Conservation (phyloP, 768 basidiomycete species). For the Trametes meyenii region DNA sequence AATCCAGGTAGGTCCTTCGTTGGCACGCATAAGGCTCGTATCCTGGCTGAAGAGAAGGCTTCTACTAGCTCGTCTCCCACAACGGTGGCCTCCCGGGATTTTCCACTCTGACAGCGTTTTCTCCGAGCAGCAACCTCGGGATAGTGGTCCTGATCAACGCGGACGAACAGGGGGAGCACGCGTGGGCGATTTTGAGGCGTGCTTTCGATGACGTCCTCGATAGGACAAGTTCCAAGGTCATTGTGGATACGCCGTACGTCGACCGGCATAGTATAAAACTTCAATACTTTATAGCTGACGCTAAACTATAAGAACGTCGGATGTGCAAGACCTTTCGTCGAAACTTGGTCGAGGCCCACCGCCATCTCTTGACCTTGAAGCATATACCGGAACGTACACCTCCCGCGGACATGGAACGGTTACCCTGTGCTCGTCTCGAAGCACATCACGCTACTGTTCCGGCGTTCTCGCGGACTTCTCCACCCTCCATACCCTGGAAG, state of each 20-base stretch:
- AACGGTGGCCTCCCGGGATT: slow-evolving; percentile 41
- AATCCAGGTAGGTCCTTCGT: slow-evolving; percentile 38
- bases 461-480: slow-evolving; percentile 36
- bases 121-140: slow-evolving; percentile 42
- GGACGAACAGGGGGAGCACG: slow-evolving; percentile 7
- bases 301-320: too few relatives aligned
- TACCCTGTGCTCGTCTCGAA: slow-evolving; percentile 39
- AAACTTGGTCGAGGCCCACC: neutral
- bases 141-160: slow-evolving; percentile 34
- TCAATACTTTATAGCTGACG: too few relatives aligned
- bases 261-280: neutral
- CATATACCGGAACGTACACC: slow-evolving; percentile 40
- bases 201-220: slow-evolving; percentile 14
- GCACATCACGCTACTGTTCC: slow-evolving; percentile 30
- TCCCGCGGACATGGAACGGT: slow-evolving; percentile 43
- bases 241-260: neutral
- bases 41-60: neutral
- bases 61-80: slow-evolving; percentile 42
- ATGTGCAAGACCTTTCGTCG: too few relatives aligned
- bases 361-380: slow-evolving; percentile 24
- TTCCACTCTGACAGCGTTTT: slow-evolving; percentile 36
- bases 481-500: neutral
- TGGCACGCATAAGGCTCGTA: neutral
- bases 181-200: slow-evolving; percentile 1
- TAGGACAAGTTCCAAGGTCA: neutral